These are phyloP conservation scores for Rosa multiflora DNA, from an alignment of 306 rosid species.

Conservation along the genomic window DNA sequence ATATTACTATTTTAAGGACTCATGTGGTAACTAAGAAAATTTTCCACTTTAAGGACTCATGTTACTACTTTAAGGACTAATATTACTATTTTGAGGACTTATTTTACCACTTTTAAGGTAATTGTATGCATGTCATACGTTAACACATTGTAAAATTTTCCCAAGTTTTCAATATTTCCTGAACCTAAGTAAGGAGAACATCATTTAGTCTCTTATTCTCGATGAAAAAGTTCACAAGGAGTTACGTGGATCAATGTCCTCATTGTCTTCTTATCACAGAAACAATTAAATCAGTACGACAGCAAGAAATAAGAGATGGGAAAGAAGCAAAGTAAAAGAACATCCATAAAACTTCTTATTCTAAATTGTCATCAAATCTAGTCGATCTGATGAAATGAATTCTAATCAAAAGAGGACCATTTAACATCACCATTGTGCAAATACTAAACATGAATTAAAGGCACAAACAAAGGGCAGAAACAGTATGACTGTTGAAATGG, in stretches of 20 bases:
- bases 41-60: no score
- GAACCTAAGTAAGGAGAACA: neutral
- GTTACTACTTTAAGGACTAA: no score
- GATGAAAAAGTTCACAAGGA: neutral
- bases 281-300: neutral
- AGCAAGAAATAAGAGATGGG: neutral
- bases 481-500: neutral
- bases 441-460: neutral
- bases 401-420: neutral
- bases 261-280: neutral
- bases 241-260: neutral
- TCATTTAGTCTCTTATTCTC: neutral
- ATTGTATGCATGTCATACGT: no score
- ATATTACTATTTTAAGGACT: no score
- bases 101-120: no score
- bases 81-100: no score
- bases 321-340: neutral
- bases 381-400: neutral
- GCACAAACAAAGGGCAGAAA: no score
- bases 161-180: neutral
- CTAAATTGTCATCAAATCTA: neutral
- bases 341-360: neutral
- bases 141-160: no score
- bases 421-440: neutral
- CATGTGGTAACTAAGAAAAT: no score